These are phyloP conservation scores for Diversispora eburnea DNA, from an alignment of 192 early-diverging fungal species.

Conservation along the genomic window DNA sequence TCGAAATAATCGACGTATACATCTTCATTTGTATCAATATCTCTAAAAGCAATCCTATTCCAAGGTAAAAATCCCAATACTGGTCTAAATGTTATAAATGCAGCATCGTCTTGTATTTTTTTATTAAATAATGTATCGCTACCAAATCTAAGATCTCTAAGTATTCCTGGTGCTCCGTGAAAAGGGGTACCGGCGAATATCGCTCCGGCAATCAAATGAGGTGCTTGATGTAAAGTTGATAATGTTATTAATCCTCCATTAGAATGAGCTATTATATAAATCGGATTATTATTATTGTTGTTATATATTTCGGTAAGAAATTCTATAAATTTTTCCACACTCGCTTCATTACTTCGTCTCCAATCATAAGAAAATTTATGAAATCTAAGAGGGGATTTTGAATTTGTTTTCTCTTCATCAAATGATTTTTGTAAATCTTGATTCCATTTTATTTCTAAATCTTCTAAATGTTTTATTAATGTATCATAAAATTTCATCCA, in stretches of 20 bases:
- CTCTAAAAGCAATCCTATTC: background rate
- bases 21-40: background rate
- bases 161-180: constrained; percentile 12
- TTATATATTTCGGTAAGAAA: constrained; percentile 13
- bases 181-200: constrained; percentile 21
- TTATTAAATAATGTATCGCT: constrained; percentile 12
- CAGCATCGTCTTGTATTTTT: constrained; percentile 12
- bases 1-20: constrained; percentile 16
- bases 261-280: constrained; percentile 21
- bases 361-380: constrained; percentile 26
- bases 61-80: constrained; percentile 1
- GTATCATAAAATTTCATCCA: constrained; percentile 8
- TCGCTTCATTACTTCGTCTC: constrained; percentile 11
- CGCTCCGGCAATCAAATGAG: constrained; percentile 10
- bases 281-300: constrained; percentile 4
- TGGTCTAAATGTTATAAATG: constrained; percentile 1
- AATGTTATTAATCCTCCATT: constrained; percentile 23
- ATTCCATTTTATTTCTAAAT: background rate
- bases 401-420: background rate
- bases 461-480: constrained; percentile 6
- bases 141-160: constrained; percentile 6
- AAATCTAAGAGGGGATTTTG: background rate
- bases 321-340: background rate
- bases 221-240: constrained; percentile 4
- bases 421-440: background rate